Base-by-base conservation (phyloP, 106 monocot genomes). In the Dendrobium catenatum region DNA sequence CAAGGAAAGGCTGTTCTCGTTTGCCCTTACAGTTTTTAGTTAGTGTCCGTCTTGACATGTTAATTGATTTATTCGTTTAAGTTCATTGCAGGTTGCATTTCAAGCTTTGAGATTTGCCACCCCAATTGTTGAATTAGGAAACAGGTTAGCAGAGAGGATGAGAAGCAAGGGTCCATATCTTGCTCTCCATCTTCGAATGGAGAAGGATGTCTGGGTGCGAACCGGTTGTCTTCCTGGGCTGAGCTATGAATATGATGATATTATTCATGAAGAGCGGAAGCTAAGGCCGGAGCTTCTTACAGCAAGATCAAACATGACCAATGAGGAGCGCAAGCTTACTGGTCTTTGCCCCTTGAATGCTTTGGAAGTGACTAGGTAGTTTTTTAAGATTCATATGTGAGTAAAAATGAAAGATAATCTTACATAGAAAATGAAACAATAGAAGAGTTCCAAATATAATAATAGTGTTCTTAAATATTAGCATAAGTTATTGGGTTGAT, bases 141-240 rank as follows among this genome's bases (percentile, higher is more conserved):
- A 86, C 43, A 91, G 82, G 77, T 72, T 96, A 8, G 91, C 89
- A 0, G 64, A 40, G 67, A 85, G 96, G 72, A 93, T 96, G 91
- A 67, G 86, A 73, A 96, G 87, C 93, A 86, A 84, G 55, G 96
- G 96, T 5, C 96, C 96, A 19, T 96, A 91, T 73, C 80, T 96
- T 44, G 93, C 96, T 2, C 84, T 96, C 16, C 95, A 93, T 79
- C 72, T 96, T 72, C 68, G 96, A 44, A 79, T 93, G 87, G 96
- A 93, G 87, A 91, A 96, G 87, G 96, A 96, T 83, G 95, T 95
- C 46, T 95, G 96, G 96, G 86, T 96, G 3, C 79, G 96, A 78
- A 93, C 93, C 1, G 93, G 93, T 1, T 96, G 93, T 41, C 91
- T 93, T 46, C 91, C 93, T 9, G 91, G 91, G 8, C 59, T 93